Evolutionary conservation across 352 stramenopile species (phyloP).

Genomic region (Globisporangium spinosum): DNA sequence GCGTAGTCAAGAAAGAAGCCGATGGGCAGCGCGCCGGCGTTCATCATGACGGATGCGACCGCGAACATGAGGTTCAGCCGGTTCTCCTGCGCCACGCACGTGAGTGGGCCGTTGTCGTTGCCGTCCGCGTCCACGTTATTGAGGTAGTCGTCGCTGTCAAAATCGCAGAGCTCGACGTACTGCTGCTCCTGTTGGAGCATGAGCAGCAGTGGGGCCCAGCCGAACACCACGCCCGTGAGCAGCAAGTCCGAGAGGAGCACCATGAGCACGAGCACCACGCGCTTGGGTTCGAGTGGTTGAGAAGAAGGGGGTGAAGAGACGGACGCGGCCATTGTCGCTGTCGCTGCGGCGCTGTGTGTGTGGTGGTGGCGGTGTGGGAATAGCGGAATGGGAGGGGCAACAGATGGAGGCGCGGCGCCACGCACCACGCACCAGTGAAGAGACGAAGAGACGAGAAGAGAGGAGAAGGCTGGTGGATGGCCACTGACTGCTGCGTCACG

Average conservation of each 20-base stretch:
- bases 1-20: constrained; percentile 75
- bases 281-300: constrained; percentile 31
- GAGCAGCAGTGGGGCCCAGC: constrained; percentile 82
- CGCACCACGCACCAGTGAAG: constrained; percentile 10
- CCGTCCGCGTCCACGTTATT: constrained; percentile 8
- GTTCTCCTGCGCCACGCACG: constrained; percentile 76
- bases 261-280: constrained; percentile 59
- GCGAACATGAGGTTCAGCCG: constrained; percentile 87
- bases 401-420: not conserved
- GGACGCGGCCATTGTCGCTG: constrained; percentile 9
- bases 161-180: constrained; percentile 67
- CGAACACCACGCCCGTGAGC: constrained; percentile 86
- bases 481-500: not conserved
- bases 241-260: constrained; percentile 78
- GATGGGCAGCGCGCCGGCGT: constrained; percentile 69
- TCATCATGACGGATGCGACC: constrained; percentile 75
- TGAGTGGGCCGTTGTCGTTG: constrained; percentile 14
- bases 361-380: not conserved
- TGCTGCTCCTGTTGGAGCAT: constrained; percentile 80
- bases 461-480: not conserved
- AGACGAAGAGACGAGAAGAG: not conserved
- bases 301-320: constrained; percentile 1
- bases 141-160: constrained; percentile 21
- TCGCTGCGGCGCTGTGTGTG: not conserved
- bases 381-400: not conserved